phyloP scores from a whole-genome alignment of 1,139 yeast genomes.

The Zygosaccharomyces pseudobailii region DNA sequence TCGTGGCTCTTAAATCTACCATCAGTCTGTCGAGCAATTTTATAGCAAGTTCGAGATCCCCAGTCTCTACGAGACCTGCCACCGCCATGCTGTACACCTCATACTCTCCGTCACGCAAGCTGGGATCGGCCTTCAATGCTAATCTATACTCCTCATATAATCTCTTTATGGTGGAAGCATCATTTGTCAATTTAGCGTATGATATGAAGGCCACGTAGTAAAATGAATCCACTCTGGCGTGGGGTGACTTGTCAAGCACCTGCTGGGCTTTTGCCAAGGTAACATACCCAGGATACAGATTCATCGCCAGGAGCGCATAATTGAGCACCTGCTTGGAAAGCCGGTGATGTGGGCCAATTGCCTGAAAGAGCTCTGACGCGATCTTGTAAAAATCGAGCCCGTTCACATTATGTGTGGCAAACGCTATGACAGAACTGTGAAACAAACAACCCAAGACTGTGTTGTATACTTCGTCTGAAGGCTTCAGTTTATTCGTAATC shows the following conservation, averaged over 20 bases:
- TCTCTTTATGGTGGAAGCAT: slow-evolving; percentile 30
- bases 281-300: slow-evolving; percentile 35
- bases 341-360: slow-evolving; percentile 36
- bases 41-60: slow-evolving; percentile 48
- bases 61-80: slow-evolving; percentile 47
- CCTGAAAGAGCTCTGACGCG: slow-evolving; percentile 56
- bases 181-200: slow-evolving; percentile 35
- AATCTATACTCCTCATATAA: slow-evolving; percentile 35
- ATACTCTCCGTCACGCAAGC: slow-evolving; percentile 37
- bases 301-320: slow-evolving; percentile 35
- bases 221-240: slow-evolving; percentile 30
- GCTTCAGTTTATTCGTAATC: slow-evolving; percentile 48
- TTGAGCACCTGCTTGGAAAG: slow-evolving; percentile 32
- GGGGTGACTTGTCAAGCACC: slow-evolving; percentile 18
- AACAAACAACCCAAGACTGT: slow-evolving; percentile 49
- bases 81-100: slow-evolving; percentile 48
- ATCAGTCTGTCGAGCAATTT: slow-evolving; percentile 47
- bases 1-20: slow-evolving; percentile 33
- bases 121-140: slow-evolving; percentile 15
- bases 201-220: slow-evolving; percentile 35
- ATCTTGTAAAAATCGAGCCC: slow-evolving; percentile 59
- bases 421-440: slow-evolving; percentile 46
- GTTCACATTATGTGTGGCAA: slow-evolving; percentile 31
- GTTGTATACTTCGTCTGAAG: slow-evolving; percentile 50
- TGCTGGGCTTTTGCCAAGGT: slow-evolving; percentile 22